These are phyloP conservation scores for Fusarium sp. DNA, from an alignment of 2,329 filamentous ascomycete species.

Conservation along the genomic window DNA sequence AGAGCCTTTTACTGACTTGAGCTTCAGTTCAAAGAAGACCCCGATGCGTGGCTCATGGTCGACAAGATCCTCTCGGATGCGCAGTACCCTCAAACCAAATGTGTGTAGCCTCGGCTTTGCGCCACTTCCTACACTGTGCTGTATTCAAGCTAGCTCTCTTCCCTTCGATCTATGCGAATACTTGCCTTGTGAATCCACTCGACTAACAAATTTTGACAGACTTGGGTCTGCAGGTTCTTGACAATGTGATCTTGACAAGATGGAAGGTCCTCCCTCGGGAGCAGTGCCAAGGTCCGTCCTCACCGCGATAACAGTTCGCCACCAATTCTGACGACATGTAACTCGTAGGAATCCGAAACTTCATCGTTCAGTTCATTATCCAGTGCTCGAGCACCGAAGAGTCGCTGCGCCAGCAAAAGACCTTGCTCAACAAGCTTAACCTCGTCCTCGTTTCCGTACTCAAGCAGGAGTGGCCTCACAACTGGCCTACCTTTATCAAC, in stretches of 20 bases:
- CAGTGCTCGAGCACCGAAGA: constrained; percentile 91
- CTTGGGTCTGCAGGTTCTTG: constrained; percentile 92
- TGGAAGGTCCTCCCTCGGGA: constrained; percentile 98
- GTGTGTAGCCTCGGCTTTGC: constrained; percentile 59
- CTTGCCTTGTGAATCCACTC: constrained; percentile 4
- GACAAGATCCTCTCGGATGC: constrained; percentile 96
- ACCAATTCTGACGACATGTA: constrained; percentile 19
- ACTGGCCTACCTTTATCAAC: constrained; percentile 99
- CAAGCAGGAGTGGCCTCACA: constrained; percentile 99
- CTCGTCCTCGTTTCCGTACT: constrained; percentile 95
- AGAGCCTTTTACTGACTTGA: constrained; percentile 24
- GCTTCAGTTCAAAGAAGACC: constrained; percentile 94
- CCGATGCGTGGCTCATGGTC: constrained; percentile 96
- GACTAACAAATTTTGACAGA: constrained; percentile 61
- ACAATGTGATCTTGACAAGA: constrained; percentile 97
- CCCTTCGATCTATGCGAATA: neutral
- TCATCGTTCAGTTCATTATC: constrained; percentile 98
- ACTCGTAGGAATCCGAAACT: constrained; percentile 88
- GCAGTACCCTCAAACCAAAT: constrained; percentile 95
- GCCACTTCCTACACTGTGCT: constrained; percentile 9
- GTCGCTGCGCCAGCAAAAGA: constrained; percentile 81
- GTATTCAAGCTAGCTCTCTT: neutral
- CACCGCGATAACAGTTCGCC: neutral
- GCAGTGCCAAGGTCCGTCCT: constrained; percentile 80
- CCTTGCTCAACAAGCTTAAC: constrained; percentile 97